These are phyloP conservation scores for Berkeleyomyces rouxiae DNA, from an alignment of 2,329 filamentous ascomycete genomes.

Conservation along the genomic window DNA sequence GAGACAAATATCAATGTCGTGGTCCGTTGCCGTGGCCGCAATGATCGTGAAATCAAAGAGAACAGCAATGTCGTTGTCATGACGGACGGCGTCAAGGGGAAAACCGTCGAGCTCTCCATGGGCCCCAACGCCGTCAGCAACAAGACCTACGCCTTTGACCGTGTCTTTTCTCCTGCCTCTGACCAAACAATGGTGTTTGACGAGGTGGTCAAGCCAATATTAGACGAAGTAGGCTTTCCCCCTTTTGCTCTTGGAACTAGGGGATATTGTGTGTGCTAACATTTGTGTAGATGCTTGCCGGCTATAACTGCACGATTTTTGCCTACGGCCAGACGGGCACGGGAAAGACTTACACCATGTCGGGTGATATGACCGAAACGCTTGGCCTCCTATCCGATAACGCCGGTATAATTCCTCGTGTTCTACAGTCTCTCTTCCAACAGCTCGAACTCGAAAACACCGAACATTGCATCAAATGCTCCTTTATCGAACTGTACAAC, in stretches of 20 bases:
- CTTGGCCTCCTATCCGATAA: conserved; percentile 74
- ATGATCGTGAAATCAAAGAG: conserved; percentile 79
- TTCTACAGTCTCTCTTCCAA: conserved; percentile 70
- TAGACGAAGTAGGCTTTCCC: conserved; percentile 57
- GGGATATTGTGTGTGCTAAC: neutral
- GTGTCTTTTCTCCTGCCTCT: conserved; percentile 86
- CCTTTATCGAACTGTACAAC: conserved; percentile 97
- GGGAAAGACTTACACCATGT: conserved; percentile 99
- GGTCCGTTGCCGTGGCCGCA: conserved; percentile 82
- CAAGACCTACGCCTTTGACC: conserved; percentile 93
- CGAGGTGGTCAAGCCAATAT: conserved; percentile 80
- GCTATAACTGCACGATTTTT: conserved; percentile 97
- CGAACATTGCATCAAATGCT: conserved; percentile 88
- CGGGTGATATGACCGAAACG: conserved; percentile 83
- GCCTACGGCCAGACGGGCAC: conserved; percentile 97
- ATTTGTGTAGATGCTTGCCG: conserved; percentile 57
- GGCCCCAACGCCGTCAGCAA: conserved; percentile 83
- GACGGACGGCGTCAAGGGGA: conserved; percentile 77
- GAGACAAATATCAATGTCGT: conserved; percentile 98
- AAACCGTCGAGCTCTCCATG: conserved; percentile 74
- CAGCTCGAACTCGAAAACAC: conserved; percentile 63
- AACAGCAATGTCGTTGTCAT: conserved; percentile 87
- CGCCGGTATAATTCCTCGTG: conserved; percentile 88
- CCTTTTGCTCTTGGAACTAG: neutral
- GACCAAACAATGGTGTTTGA: conserved; percentile 92